Evolutionary conservation across 2,329 filamentous ascomycete genomes (phyloP), one percentile per base, ranked within the genome.

Genomic region (Simplicillium aogashimaense): DNA sequence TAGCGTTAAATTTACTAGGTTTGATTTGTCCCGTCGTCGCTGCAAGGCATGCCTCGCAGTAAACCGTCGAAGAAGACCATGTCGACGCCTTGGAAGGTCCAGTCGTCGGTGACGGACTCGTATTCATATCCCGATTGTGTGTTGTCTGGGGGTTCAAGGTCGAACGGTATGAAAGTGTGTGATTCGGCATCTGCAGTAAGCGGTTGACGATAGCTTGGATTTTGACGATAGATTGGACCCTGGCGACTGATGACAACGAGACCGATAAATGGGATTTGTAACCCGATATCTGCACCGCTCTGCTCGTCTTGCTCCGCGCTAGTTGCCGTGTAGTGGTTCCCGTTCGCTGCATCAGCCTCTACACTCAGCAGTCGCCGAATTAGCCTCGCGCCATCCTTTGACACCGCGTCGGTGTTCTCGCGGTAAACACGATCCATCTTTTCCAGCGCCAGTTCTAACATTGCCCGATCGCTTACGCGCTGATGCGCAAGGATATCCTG

Each of bases 31-130:
- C 6, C 30, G 30, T 25, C 30, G 30, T n/a, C n/a, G n/a, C n/a
- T n/a, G n/a, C n/a, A n/a, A n/a, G n/a, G n/a, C n/a, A n/a, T 12
- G 30, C 30, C 30, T 6, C 30, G 30, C 6, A 32, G 30, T 12
- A 32, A 15, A 32, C 37, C 53, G 38, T 56, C 51, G 29, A 57
- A 56, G 16, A 61, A 59, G 3, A 56, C 56, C 43, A 52, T 51
- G 40, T 60, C 57, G 6, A 60, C 52, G 13, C 56, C 57, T 42
- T 61, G 53, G 25, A 60, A 56, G 0, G 51, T 48, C 56, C 56
- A 60, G 32, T 60, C 56, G 36, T 60, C 55, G 40, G 20, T 25
- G 20, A 9, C 20, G 6, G 20, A 9, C 20, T 25, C 20, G 20
- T 25, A 25, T 25, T 25, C 6, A 25, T 25, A 25, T 9, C 20